Evolutionary conservation across 2,329 filamentous ascomycete species (phyloP), one percentile per base, ranked within the genome.

Genomic region (Cytospora piceae): DNA sequence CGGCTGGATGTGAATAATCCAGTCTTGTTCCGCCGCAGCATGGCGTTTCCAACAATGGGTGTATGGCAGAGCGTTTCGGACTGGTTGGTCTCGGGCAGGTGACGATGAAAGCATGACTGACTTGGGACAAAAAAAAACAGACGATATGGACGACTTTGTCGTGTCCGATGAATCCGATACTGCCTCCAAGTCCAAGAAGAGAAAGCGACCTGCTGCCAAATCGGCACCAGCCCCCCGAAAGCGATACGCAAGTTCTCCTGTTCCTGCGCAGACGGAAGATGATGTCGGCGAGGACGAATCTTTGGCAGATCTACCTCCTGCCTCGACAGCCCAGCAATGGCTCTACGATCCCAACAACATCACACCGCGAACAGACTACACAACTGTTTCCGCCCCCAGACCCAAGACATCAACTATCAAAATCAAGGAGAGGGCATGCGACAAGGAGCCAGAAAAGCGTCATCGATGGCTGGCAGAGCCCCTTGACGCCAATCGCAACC

Each of bases 391-490:
- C 7, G 54, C 68, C 29, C 66, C 71, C 46, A 70, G 49, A 58
- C 72, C 69, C 69, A 74, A 70, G 66, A 71, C 70, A 46, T 72
- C 74, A 22, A 60, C 68, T 6, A 42, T 78, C 2, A 80, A 80
- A 27, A 62, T 70, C 32, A 87, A 86, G 69, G 80, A 83, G 70
- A 96, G 95, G 74, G 92, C 92, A 4, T 88, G 94, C 74, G 88
- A 87, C 34, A 90, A 86, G 46, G 93, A 97, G 55, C 93, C 94
- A 0, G 92, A 96, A 69, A 84, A 94, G 64, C 86, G 95, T 67
- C 96, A 99, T 73, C 79, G 91, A 15, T 99, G 95, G 95, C 84
- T 99, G 63, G 94, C 93, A 59, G 90, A 94, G 67, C 85, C 95
- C 65, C 82, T 85, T 70, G 95, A 99, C 76, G 92, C 93, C 58